Evolutionary conservation across 2,329 filamentous ascomycete genomes (phyloP), one percentile per base, ranked within the genome.

Genomic region (Reticulascus tulasneorum): DNA sequence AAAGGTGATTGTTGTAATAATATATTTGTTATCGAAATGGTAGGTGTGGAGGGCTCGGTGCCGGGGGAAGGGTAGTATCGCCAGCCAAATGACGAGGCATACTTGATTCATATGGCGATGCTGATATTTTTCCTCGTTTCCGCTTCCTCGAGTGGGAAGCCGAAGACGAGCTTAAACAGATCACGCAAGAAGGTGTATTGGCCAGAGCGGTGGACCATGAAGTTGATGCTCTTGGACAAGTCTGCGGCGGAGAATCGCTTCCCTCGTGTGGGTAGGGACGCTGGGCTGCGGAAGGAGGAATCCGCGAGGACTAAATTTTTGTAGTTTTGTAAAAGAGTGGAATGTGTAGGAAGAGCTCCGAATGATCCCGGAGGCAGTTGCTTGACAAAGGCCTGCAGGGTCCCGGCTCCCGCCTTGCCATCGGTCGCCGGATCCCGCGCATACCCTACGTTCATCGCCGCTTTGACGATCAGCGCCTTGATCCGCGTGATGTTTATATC

Each of bases 401-500:
- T 74, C 10, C 67, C 63, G 4, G 69, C 67, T 47, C 61, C 70
- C 31, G 59, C 60, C 47, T 62, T 69, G 7, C 60, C 58, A 8
- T 66, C 59, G 9, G 60, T 53, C 10, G 69, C 64, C 3, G 64
- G 55, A 15, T 78, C 72, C 8, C 86, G 82, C 40, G 77, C 75
- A 62, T 84, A 95, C 9, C 89, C 89, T 4, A 84, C 77, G 53
- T 91, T 90, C 66, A 91, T 82, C 17, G 89, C 90, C 1, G 90
- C 88, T 55, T 89, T 89, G 25, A 94, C 69, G 21, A 94, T 80
- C 9, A 96, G 72, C 11, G 82, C 71, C 60, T 90, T 93, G 28
- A 94, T 72, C 10, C 86, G 79, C 9, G 79, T 75, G 23, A 94
- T 73, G 49, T 93, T 88, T 12, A 79, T 67, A 49, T 94, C 87